Evolutionary conservation across 495 filamentous ascomycete species (phyloP).

Genomic region (Jackrogersella multiformis): DNA sequence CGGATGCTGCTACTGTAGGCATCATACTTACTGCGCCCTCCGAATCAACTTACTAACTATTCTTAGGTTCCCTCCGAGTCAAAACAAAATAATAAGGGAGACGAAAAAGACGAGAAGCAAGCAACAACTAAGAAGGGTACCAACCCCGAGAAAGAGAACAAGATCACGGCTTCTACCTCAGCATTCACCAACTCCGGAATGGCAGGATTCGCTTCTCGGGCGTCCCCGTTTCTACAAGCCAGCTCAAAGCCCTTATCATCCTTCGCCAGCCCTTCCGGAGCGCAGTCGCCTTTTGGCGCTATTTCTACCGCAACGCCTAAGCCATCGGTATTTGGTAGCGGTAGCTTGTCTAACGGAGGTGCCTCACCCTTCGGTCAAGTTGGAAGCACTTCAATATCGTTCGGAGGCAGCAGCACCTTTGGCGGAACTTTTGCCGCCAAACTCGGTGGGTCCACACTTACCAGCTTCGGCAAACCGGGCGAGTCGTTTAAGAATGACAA

Average conservation of each 20-base stretch:
- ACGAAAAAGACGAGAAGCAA: slow-evolving; percentile 22
- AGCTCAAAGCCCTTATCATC: slow-evolving; percentile 46
- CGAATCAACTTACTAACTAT: slow-evolving; percentile 2
- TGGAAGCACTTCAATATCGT: slow-evolving; percentile 25
- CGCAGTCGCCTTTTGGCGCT: slow-evolving; percentile 31
- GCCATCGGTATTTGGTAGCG: slow-evolving; percentile 36
- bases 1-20: too few relatives aligned
- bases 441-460: slow-evolving; percentile 60
- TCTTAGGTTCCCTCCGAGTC: slow-evolving; percentile 11
- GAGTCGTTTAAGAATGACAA: slow-evolving; percentile 64
- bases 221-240: slow-evolving; percentile 47
- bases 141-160: slow-evolving; percentile 13
- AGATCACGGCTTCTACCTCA: slow-evolving; percentile 29
- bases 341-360: slow-evolving; percentile 30
- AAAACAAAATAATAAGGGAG: not conserved
- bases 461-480: slow-evolving; percentile 74
- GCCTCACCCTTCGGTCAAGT: slow-evolving; percentile 41
- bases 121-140: not conserved
- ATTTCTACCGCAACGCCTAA: slow-evolving; percentile 9
- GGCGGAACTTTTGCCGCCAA: slow-evolving; percentile 54
- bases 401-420: slow-evolving; percentile 49
- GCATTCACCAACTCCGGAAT: slow-evolving; percentile 46
- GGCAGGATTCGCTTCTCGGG: slow-evolving; percentile 40
- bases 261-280: slow-evolving; percentile 49
- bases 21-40: not conserved